These are phyloP conservation scores for Pythium aquatile DNA, from an alignment of 352 stramenopile species.

Conservation along the genomic window DNA sequence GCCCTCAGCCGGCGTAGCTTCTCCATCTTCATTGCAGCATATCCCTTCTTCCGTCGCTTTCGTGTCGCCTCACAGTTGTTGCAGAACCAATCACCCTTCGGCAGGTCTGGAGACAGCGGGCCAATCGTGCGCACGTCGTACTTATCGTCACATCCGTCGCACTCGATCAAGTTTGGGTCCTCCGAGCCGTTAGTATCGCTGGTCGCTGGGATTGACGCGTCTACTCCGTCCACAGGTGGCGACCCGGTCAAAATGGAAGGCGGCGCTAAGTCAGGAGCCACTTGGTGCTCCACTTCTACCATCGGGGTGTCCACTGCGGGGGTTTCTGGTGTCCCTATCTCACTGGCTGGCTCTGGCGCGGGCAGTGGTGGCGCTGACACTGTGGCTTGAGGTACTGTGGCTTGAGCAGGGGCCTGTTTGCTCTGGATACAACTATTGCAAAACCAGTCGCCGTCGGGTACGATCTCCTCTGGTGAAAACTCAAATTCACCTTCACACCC, in stretches of 20 bases:
- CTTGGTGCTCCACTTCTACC: neutral
- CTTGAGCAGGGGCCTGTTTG: neutral
- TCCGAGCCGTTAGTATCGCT: neutral
- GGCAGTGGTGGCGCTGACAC: no score
- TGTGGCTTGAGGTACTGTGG: no score
- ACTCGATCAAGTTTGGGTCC: constrained; percentile 54
- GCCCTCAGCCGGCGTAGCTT: constrained; percentile 20
- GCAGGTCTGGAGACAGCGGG: constrained; percentile 44
- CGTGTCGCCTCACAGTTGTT: constrained; percentile 21
- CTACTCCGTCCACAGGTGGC: neutral
- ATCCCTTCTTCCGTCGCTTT: constrained; percentile 28
- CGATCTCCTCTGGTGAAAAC: constrained; percentile 39
- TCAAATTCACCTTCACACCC: constrained; percentile 69
- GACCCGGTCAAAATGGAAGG: neutral
- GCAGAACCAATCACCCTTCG: constrained; percentile 49
- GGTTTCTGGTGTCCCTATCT: neutral
- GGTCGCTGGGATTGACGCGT: neutral
- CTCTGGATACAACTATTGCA: constrained; percentile 22
- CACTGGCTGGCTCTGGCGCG: no score
- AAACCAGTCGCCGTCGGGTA: constrained; percentile 57
- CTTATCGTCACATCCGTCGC: constrained; percentile 67
- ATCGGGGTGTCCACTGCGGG: neutral
- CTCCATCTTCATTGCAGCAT: constrained; percentile 27
- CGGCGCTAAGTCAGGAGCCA: neutral
- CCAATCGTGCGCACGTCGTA: constrained; percentile 50